Conservation (phyloP, 148 eudicot species). For the Dysphania ambrosioides region DNA sequence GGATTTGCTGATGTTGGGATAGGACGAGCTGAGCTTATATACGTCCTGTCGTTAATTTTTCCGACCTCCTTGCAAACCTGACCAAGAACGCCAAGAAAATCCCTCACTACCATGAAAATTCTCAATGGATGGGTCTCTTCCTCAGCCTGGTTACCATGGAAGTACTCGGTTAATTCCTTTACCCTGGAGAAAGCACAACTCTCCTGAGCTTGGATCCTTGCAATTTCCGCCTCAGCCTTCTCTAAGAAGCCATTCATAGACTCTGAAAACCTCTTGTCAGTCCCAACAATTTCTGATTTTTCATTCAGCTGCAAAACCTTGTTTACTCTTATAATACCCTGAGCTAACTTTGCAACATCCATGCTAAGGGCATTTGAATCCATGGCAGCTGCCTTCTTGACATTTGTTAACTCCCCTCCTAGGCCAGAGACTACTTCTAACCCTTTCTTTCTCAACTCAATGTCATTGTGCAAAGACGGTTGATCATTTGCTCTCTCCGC, state of each 20-base stretch:
- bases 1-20: conserved; percentile 34
- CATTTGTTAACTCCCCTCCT: conserved; percentile 75
- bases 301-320: conserved; percentile 47
- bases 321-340: conserved; percentile 43
- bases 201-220: conserved; percentile 43
- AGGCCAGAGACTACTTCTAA: conserved; percentile 69
- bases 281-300: conserved; percentile 29
- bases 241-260: conserved; percentile 54
- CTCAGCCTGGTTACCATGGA: conserved; percentile 63
- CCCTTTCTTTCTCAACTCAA: conserved; percentile 60
- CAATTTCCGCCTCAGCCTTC: conserved; percentile 53
- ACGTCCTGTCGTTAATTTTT: conserved; percentile 64
- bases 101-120: conserved; percentile 76
- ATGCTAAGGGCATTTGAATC: conserved; percentile 45
- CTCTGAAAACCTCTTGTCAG: conserved; percentile 39
- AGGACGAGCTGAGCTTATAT: conserved; percentile 42
- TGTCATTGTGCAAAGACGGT: conserved; percentile 38
- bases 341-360: conserved; percentile 48
- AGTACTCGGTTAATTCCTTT: conserved; percentile 72
- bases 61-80: conserved; percentile 85
- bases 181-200: conserved; percentile 50
- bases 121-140: conserved; percentile 76
- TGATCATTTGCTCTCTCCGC: conserved; percentile 5
- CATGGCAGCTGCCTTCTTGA: conserved; percentile 77
- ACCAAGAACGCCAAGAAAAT: conserved; percentile 68